Evolutionary conservation across 2,329 filamentous ascomycete species (phyloP), one percentile per base, ranked within the genome.

Genomic region (Coleophoma cylindrospora): DNA sequence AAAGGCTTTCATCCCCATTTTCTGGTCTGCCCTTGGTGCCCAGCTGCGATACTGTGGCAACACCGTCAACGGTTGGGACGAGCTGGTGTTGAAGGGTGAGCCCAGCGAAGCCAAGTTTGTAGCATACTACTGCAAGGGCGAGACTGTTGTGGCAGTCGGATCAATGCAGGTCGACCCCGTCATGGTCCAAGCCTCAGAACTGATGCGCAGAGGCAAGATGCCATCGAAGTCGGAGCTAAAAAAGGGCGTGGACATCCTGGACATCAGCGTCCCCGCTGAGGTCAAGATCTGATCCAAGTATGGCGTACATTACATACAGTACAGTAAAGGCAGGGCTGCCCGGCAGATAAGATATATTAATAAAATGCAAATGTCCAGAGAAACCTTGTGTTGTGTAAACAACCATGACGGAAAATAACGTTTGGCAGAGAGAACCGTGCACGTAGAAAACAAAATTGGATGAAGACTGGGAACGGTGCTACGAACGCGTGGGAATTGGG

Each of bases 41-140:
- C 94, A 99, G 71, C 70, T 99, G 61, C 82, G 94, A 43, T 99
- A 99, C 75, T 96, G 91, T 64, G 94, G 94, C 12, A 94, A 92
- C 72, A 90, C 91, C 0, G 71, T 75, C 0, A 80, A 81, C 48
- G 92, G 92, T 0, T 97, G 82, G 73, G 94, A 99, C 64, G 91
- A 95, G 60, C 64, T 96, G 4, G 77, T 97, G 1, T 60, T 99
- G 11, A 80, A 87, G 46, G 92, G 92, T 12, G 80, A 88, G 58
- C 81, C 85, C 0, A 84, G 84, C 4, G 82, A 91, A 64, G 81
- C 81, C 52, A 91, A 90, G 64, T 99, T 96, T 64, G 84, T 86
- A 6, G 92, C 90, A 0, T 99, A 89, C 70, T 99, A 96, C 66
- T 85, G 83, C 48, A 87, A 88, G 66, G 91, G 87, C 2, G 89